Evolutionary conservation across 1,139 yeast genomes (phyloP), one percentile per base, ranked within the genome.

Genomic region (Yamadazyma sp.): DNA sequence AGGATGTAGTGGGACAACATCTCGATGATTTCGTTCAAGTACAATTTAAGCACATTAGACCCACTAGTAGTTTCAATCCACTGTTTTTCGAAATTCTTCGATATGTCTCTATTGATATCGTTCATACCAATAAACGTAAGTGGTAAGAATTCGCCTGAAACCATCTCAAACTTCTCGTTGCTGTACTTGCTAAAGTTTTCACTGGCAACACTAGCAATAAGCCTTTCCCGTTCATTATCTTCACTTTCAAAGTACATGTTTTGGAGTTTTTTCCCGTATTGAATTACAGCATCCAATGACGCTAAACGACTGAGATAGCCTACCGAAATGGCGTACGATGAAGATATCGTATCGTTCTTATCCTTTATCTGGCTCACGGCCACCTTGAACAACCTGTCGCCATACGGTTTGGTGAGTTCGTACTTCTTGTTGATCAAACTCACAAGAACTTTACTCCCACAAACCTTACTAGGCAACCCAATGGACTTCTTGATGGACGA

Each of bases 391-490:
- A 91, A 61, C 12, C 69, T 64, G 40, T 83, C 86, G 8, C 91
- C 85, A 52, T 77, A 78, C 0, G 87, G 83, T 33, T 73, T 69
- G 10, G 79, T 59, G 17, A 77, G 55, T 25, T 73, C 71, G n/a
- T 74, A 58, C 50, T 84, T 81, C 46, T 81, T 74, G 18, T 79
- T 66, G 1, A 84, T 75, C 41, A 89, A 59, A 17, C 79, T 74
- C 6, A 84, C 87, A 17, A 89, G 59, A 0, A 91, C 83, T 47
- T 81, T 76, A n/a, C 95, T 79, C 0, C 92, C 89, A 32, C 94
- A 89, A 1, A 87, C 89, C 55, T 89, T 89, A 0, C 97, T 88
- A 0, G 98, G 97, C 23, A 92, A 69, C 0, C 98, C 98, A 24
- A 91, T 87, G 0, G 95, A 79, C 44, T 72, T 75, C 46, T 81